A percentile compares a stretch with the other conserved stretches of the same genome.
Conservation (phyloP, 495 filamentous ascomycete species). For the Talaromyces proteolyticus region DNA sequence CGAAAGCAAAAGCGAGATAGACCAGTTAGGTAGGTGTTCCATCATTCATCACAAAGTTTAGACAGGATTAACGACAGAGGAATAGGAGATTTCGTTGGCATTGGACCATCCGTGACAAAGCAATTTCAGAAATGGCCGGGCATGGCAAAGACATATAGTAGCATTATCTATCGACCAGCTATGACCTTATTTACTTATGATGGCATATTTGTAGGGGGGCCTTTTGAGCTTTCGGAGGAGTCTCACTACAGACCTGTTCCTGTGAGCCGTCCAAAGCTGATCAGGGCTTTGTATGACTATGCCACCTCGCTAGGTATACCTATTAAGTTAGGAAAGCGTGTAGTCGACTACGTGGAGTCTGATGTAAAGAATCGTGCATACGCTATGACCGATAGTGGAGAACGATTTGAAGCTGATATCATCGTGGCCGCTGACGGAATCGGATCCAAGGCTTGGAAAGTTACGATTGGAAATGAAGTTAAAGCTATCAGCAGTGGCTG, state of each 20-base stretch:
- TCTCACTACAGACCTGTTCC: slow-evolving; percentile 24
- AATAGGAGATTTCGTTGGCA: slow-evolving; percentile 52
- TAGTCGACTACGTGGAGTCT: slow-evolving; percentile 45
- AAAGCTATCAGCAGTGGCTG: slow-evolving; percentile 6
- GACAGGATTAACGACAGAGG: background rate
- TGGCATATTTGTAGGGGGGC: slow-evolving; percentile 35
- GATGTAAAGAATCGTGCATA: slow-evolving; percentile 26
- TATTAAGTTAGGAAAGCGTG: slow-evolving; percentile 43
- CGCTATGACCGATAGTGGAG: slow-evolving; percentile 36
- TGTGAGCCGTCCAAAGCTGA: slow-evolving; percentile 41
- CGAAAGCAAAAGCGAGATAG: slow-evolving; percentile 3
- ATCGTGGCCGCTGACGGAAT: slow-evolving; percentile 55
- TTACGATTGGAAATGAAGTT: slow-evolving; percentile 21
- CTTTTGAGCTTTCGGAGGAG: slow-evolving; percentile 10
- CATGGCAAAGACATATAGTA: slow-evolving; percentile 37
- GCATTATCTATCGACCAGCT: slow-evolving; percentile 39
- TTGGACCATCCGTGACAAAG: slow-evolving; percentile 34
- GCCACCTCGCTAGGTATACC: slow-evolving; percentile 38
- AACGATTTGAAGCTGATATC: slow-evolving; percentile 42
- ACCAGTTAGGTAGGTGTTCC: background rate
- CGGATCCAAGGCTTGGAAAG: slow-evolving; percentile 41
- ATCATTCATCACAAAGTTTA: too few species aligned
- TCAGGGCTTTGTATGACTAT: slow-evolving; percentile 48
- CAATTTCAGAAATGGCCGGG: slow-evolving; percentile 54
- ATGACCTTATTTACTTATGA: slow-evolving; percentile 45